phyloP scores from a whole-genome alignment of 2,329 filamentous ascomycete genomes.

The Chrysoporthe austroafricana region DNA sequence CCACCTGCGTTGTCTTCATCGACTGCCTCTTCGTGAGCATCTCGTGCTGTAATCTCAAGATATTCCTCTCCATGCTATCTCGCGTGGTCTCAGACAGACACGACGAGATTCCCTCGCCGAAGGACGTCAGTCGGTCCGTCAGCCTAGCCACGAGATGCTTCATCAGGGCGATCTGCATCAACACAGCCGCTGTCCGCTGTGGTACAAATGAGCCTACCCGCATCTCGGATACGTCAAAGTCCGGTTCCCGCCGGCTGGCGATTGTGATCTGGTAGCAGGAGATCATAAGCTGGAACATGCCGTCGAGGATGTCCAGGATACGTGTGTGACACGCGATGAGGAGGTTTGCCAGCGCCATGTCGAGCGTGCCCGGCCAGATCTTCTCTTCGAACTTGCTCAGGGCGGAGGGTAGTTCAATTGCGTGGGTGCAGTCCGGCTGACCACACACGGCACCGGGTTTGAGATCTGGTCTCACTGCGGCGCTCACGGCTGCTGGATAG shows the following conservation, averaged over 20 bases:
- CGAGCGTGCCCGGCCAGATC: slow-evolving; percentile 28
- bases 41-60: slow-evolving; percentile 17
- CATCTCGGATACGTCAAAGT: slow-evolving; percentile 45
- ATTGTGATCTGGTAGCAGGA: slow-evolving; percentile 39
- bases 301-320: slow-evolving; percentile 43
- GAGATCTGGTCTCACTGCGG: slow-evolving; percentile 29
- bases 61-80: not conserved
- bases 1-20: not conserved
- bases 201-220: slow-evolving; percentile 45
- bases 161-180: slow-evolving; percentile 40
- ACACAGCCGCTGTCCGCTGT: slow-evolving; percentile 38
- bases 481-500: slow-evolving; percentile 39
- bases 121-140: slow-evolving; percentile 11
- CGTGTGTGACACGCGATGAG: slow-evolving; percentile 44
- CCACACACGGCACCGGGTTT: slow-evolving; percentile 33
- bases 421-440: slow-evolving; percentile 42
- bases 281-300: slow-evolving; percentile 37
- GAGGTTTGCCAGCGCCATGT: slow-evolving; percentile 42
- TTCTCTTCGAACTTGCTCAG: slow-evolving; percentile 29
- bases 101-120: slow-evolving; percentile 7
- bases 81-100: too few relatives aligned
- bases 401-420: slow-evolving; percentile 27
- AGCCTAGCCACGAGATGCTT: slow-evolving; percentile 38
- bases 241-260: slow-evolving; percentile 36
- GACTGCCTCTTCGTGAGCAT: slow-evolving; percentile 13